These are phyloP conservation scores for Lipomyces japonicus DNA, from an alignment of 805 yeast genomes.

Conservation along the genomic window DNA sequence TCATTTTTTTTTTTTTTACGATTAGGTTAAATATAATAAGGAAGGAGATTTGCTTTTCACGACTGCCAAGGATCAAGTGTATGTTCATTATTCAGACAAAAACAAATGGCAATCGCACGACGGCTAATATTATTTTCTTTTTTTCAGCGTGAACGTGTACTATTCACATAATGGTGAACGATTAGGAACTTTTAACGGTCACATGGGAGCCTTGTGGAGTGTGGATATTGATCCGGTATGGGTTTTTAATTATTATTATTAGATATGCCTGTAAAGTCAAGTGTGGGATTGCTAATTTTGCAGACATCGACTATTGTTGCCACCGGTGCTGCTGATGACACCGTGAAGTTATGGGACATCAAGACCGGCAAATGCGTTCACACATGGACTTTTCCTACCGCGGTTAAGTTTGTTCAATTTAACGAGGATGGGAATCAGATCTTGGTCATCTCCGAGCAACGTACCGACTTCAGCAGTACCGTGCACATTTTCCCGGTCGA, in stretches of 20 bases:
- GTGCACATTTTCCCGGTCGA: conserved; percentile 64
- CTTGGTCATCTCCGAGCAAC: conserved; percentile 80
- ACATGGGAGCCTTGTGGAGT: conserved; percentile 92
- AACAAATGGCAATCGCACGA: not conserved
- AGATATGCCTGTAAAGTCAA: not conserved
- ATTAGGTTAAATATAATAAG: conserved; percentile 74
- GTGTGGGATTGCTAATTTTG: not conserved
- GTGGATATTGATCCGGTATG: conserved; percentile 66
- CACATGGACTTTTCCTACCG: conserved; percentile 72
- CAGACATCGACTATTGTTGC: conserved; percentile 58
- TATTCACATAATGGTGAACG: conserved; percentile 94
- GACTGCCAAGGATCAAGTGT: conserved; percentile 80
- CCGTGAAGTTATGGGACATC: conserved; percentile 80
- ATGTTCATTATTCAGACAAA: conserved; percentile 15
- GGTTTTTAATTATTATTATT: not conserved
- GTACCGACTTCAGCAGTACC: conserved; percentile 83
- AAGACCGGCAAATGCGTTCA: conserved; percentile 69
- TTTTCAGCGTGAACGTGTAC: conserved; percentile 54
- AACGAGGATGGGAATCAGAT: conserved; percentile 66
- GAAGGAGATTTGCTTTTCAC: conserved; percentile 94
- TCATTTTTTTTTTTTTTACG: too few species aligned
- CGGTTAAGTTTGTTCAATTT: conserved; percentile 89
- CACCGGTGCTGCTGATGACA: conserved; percentile 89
- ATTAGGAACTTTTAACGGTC: conserved; percentile 85
- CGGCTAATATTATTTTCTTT: not conserved